phyloP scores from a whole-genome alignment of 805 yeast species.

The Candida awuae region DNA sequence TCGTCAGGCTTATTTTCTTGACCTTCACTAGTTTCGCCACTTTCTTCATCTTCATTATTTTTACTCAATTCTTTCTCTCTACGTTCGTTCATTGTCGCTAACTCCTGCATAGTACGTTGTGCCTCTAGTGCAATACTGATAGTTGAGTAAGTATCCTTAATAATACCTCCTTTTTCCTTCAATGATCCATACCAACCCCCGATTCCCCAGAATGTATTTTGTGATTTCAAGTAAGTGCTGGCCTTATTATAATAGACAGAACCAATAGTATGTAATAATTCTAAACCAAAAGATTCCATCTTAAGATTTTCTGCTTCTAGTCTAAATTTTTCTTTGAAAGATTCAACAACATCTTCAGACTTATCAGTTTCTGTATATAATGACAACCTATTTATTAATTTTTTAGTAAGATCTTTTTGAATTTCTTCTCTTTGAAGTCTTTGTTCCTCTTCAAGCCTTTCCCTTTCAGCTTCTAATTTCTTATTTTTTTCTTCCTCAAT shows the following conservation, averaged over 20 bases:
- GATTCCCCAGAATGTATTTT: conserved; percentile 70
- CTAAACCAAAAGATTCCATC: conserved; percentile 92
- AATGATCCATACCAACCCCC: conserved; percentile 75
- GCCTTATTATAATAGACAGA: conserved; percentile 70
- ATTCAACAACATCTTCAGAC: conserved; percentile 50
- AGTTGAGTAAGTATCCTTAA: conserved; percentile 77
- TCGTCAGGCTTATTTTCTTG: neutral
- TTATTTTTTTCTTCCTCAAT: conserved; percentile 25
- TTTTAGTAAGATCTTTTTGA: conserved; percentile 42
- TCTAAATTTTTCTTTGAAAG: conserved; percentile 45
- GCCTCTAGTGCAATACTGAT: conserved; percentile 84
- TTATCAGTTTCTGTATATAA: conserved; percentile 48
- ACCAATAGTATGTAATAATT: conserved; percentile 78
- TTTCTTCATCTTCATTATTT: conserved; percentile 14
- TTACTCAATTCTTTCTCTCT: conserved; percentile 23
- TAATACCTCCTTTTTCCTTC: conserved; percentile 75
- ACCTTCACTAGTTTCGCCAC: conserved; percentile 2
- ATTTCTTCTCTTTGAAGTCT: conserved; percentile 46
- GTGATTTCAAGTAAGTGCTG: conserved; percentile 60
- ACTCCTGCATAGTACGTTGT: conserved; percentile 65
- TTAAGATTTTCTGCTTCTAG: conserved; percentile 74
- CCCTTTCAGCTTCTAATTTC: conserved; percentile 46
- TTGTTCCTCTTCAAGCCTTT: conserved; percentile 71
- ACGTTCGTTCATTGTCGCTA: conserved; percentile 61
- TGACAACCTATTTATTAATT: conserved; percentile 41